Evolutionary conservation across 2,329 filamentous ascomycete species (phyloP).

Genomic region (Zasmidium cellare): DNA sequence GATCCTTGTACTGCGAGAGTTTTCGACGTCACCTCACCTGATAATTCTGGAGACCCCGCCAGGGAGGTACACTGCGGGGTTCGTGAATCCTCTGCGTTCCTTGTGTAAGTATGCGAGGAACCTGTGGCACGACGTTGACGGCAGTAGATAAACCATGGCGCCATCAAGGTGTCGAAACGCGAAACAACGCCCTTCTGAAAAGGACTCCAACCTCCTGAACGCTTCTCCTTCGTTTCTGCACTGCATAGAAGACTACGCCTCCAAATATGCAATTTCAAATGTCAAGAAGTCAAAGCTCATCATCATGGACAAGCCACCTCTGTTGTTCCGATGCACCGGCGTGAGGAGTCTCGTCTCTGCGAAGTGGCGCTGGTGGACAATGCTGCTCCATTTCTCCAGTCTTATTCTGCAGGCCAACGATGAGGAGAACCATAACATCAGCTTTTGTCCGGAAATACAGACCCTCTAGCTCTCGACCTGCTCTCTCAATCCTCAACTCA

Average conservation of each 20-base stretch:
- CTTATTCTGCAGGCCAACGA: not conserved
- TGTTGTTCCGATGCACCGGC: not conserved
- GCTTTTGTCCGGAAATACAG: not conserved
- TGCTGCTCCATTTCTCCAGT: not conserved
- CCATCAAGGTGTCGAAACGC: not conserved
- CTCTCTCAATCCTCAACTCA: not conserved
- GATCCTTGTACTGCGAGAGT: no score
- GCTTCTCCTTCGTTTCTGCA: not conserved
- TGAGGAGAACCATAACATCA: not conserved
- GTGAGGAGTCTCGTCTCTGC: not conserved
- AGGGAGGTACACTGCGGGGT: not conserved
- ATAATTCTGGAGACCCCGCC: not conserved
- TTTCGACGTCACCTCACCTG: not conserved
- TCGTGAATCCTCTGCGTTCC: not conserved
- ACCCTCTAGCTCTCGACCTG: not conserved
- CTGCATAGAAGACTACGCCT: no score
- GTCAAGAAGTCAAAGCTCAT: no score
- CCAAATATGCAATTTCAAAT: no score
- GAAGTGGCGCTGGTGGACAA: not conserved
- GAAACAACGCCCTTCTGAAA: not conserved
- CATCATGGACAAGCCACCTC: not conserved
- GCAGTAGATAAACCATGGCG: not conserved
- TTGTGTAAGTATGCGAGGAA: not conserved
- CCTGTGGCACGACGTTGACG: no score
- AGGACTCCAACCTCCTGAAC: not conserved